Evolutionary conservation across 2,329 filamentous ascomycete genomes (phyloP), one percentile per base, ranked within the genome.

Genomic region (Teratosphaeria viscida): DNA sequence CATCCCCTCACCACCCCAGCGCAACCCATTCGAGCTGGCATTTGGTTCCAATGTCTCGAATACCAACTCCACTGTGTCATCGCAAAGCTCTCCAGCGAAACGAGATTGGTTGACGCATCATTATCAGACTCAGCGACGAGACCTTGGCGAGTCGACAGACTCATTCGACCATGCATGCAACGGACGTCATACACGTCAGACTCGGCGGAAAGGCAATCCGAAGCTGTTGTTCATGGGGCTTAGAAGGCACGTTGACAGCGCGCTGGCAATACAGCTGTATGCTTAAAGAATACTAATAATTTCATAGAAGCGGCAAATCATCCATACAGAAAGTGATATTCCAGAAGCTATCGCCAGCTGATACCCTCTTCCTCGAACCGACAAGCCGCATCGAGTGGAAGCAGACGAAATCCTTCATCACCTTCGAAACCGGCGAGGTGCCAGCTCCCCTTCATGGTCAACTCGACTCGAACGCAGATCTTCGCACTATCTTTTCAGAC

Each of bases 291-390:
- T 7, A 43, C 56, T 67, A 43, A 64, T 58, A 54, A 35, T 19
- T 47, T 32, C 65, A 29, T 66, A 99, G 94, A 78, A 96, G 92
- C 71, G 94, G 94, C 62, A 99, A 99, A 73, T 97, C 94, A 0
- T 99, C 94, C 5, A 97, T 99, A 72, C 94, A 92, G 29, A 97
- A 91, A 70, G 95, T 99, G 55, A 92, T 99, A n/a, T 97, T 99
- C 70, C 92, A 97, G 76, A 99, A 99, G 73, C 86, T 97, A 71
- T 90, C 92, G 2, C 92, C 94, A 2, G 95, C 89, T 67, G 95
- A 99, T 77, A 97, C 94, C 0, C 78, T 99, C 16, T 99, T 96
- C 69, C 82, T 99, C 19, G 94, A 97, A 74, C 95, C 94, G 0
- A 99, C 94, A 3, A 92, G 91, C 10, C 84, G 89, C 35, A 95